Evolutionary conservation across 2,329 filamentous ascomycete species (phyloP), one percentile per base, ranked within the genome.

Genomic region (Aspergillus unguis): DNA sequence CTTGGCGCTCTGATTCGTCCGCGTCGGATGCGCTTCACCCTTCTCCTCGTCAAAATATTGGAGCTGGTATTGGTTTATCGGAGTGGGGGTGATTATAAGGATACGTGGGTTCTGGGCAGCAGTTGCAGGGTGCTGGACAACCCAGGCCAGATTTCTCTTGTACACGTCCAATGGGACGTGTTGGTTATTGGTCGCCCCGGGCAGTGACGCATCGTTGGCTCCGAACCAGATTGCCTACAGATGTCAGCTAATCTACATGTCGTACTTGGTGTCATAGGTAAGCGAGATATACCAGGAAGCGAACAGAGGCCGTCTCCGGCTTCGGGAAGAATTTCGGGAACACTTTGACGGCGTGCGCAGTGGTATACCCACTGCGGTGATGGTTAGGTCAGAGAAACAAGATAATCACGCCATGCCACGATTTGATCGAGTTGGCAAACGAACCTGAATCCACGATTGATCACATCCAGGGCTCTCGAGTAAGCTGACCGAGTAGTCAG

Each of bases 201-300:
- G 80, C 3, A 95, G 70, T 50, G 85, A 85, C 3, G 92, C 86
- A 71, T 97, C 94, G 67, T 99, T 97, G 61, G 94, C 90, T 17
- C 94, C 94, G 55, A 96, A 85, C 59, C 95, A 86, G 53, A 96
- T 73, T 36, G 87, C 77, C 87, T 91, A 53, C 29, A 4, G n/a
- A 29, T 33, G 41, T 57, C 26, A 59, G 49, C 48, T 17, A 48
- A 6, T 6, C 9, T 10, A n/a, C 10, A 4, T 37, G 33, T 11
- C 9, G 23, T 25, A 17, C 6, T 11, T 45, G n/a, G 1, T 17
- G 17, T 43, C 5, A 5, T 35, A 11, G 26, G 25, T 41, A 7
- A 7, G 9, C 17, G 6, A 29, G 27, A 25, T 32, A 33, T 66
- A 77, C 75, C 71, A 77, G 72, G 33, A 77, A 65, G 10, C 71